Base-by-base conservation (phyloP, 441 rosid species). In the Breynia disticha region DNA sequence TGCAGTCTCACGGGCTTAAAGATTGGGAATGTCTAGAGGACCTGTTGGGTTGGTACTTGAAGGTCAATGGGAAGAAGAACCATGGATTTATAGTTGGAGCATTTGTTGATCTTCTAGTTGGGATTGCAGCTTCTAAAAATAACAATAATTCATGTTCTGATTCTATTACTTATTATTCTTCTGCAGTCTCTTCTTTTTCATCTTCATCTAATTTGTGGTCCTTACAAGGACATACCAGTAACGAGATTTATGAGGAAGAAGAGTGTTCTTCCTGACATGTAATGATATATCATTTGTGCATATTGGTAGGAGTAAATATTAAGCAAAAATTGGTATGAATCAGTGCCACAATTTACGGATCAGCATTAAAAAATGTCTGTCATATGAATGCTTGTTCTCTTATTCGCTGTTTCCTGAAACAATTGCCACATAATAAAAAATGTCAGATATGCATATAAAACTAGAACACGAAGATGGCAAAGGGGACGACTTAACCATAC, bases 61-160 rank as follows among this genome's bases (percentile, higher is more conserved):
- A 62, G 66, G 79, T 75, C 38, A 90, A 90, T 54, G 78, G 73
- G 10, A 74, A 77, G 71, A 72, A 71, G 52, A 86, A 80, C 56
- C 94, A 84, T 52, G 75, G 72, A 15, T 78, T 69, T 63, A 84
- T 90, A 20, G 54, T 83, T 16, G 77, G 75, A 2, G 94, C 97
- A 7, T 90, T 90, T 47, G 70, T 82, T 16, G 97, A 89, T 74
- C 66, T 89, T 24, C 73, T 89, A n/a, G 71, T 84, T 9, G 65
- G 63, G 55, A 65, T 77, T 61, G 61, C 72, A 17, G 47, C 56
- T 38, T 47, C 65, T 16, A 19, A n/a, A 9, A 19, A 5, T n/a
- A 19, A 19, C 7, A 7, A 19, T 2, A 19, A 19, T 19, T 1
- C 56, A 5, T 13, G 58, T 51, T 48, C 62, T 16, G 60, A 41